Conservation (phyloP, 495 filamentous ascomycete species). For the Xylaria curta region DNA sequence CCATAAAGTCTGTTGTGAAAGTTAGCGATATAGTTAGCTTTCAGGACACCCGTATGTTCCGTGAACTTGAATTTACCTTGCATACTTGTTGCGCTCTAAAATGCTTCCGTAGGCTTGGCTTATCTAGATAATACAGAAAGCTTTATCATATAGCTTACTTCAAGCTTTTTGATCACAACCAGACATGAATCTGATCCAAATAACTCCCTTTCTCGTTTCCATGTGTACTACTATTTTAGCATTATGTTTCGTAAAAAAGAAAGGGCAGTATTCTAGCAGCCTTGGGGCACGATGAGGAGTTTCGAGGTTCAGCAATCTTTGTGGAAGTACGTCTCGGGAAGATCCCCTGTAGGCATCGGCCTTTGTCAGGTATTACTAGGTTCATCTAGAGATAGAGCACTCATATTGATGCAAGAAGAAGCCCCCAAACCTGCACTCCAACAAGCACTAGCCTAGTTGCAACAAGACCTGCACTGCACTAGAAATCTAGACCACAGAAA, state of each 20-base stretch:
- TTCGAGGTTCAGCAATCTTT: not conserved
- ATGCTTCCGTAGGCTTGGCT: not conserved
- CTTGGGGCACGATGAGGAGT: not conserved
- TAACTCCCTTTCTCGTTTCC: not conserved
- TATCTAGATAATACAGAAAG: not conserved
- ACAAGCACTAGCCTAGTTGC: not conserved
- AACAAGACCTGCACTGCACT: not conserved
- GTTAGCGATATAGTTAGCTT: not conserved
- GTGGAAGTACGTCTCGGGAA: not conserved
- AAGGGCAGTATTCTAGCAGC: not conserved
- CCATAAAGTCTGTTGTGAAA: not conserved
- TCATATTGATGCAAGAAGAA: not conserved
- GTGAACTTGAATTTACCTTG: not conserved
- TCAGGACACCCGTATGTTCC: not conserved
- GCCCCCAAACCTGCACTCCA: not conserved
- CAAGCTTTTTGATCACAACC: not conserved
- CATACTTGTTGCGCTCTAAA: not conserved
- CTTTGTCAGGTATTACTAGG: not conserved
- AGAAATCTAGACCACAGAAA: conserved; percentile 1
- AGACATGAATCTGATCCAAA: not conserved
- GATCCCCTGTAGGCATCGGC: not conserved
- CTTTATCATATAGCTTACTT: not conserved
- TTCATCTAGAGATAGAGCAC: not conserved
- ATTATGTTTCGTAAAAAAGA: not conserved
- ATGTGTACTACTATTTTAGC: not conserved